phyloP scores from a whole-genome alignment of 2,329 filamentous ascomycete species.

The Fusarium haematococcum region DNA sequence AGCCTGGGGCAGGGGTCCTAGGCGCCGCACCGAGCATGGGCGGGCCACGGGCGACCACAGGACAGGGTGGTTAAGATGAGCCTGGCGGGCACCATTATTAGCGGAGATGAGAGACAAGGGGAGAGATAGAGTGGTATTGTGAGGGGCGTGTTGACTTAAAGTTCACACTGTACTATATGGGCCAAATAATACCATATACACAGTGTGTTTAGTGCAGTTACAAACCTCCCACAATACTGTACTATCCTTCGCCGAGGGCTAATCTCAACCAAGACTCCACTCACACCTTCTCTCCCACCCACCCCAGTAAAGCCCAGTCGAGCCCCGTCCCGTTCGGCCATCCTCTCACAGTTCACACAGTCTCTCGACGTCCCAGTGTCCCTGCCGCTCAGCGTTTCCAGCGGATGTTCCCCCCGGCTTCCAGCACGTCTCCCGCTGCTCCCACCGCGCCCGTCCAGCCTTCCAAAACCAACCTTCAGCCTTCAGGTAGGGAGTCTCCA shows the following conservation, averaged over 20 bases:
- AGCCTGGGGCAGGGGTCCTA: constrained; percentile 34
- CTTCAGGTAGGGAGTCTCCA: constrained; percentile 4
- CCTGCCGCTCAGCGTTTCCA: constrained; percentile 37
- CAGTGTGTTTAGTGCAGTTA: background rate
- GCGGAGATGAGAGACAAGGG: constrained; percentile 47
- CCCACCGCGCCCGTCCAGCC: constrained; percentile 13
- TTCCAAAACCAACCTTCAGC: constrained; percentile 22
- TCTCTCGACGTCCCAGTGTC: constrained; percentile 29
- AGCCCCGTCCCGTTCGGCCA: constrained; percentile 33
- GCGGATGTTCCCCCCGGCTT: constrained; percentile 34
- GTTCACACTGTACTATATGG: constrained; percentile 5
- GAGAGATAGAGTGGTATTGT: constrained; percentile 30
- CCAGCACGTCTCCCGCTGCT: constrained; percentile 30
- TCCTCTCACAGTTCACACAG: constrained; percentile 14
- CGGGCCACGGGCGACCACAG: constrained; percentile 28
- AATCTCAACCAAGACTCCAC: constrained; percentile 58
- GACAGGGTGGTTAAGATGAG: constrained; percentile 46
- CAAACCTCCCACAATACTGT: constrained; percentile 18
- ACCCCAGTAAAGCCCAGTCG: constrained; percentile 40
- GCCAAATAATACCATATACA: fast-evolving
- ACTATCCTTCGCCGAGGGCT: constrained; percentile 49
- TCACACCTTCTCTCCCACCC: constrained; percentile 52
- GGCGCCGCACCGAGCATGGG: constrained; percentile 43
- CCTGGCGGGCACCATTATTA: constrained; percentile 47
- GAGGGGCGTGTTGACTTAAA: background rate